Percentiles rank a stretch among this genome's conserved stretches.
These are phyloP conservation scores for Leptomonas seymouri DNA, from an alignment of 208 protist genomes.

Conservation along the genomic window DNA sequence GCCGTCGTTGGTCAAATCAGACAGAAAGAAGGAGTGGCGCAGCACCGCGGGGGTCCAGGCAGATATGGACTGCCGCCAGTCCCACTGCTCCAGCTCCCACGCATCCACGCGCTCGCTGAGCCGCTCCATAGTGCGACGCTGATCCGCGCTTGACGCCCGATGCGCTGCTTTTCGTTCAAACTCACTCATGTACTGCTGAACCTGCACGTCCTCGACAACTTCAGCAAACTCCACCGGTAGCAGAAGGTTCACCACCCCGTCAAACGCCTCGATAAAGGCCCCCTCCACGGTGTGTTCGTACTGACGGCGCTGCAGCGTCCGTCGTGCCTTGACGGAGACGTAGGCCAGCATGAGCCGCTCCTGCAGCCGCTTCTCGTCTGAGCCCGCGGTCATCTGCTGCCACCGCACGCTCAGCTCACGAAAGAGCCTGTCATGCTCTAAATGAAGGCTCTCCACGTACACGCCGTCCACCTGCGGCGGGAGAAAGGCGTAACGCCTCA, in stretches of 20 bases:
- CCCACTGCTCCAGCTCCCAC: constrained; percentile 47
- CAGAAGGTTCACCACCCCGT: constrained; percentile 47
- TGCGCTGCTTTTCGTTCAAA: constrained; percentile 31
- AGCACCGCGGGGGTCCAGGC: constrained; percentile 16
- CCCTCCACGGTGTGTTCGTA: constrained; percentile 43
- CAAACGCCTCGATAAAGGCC: constrained; percentile 37
- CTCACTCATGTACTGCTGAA: constrained; percentile 34
- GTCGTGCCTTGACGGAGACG: constrained; percentile 44
- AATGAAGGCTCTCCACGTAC: constrained; percentile 52
- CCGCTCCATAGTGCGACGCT: constrained; percentile 19
- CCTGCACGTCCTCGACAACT: constrained; percentile 53
- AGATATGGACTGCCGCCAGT: constrained; percentile 36
- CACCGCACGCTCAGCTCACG: constrained; percentile 31
- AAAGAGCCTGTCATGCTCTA: constrained; percentile 57
- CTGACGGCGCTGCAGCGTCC: constrained; percentile 30
- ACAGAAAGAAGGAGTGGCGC: constrained; percentile 30
- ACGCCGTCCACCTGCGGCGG: constrained; percentile 47
- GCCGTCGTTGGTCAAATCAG: constrained; percentile 24
- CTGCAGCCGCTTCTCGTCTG: constrained; percentile 23
- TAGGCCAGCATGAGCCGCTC: constrained; percentile 43
- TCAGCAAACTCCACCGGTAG: constrained; percentile 62
- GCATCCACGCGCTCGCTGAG: constrained; percentile 35
- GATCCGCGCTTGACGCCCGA: constrained; percentile 14
- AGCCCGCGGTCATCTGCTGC: not conserved
- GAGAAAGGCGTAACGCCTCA: constrained; percentile 63